Evolutionary conservation across 352 stramenopile genomes (phyloP), one percentile per base, ranked within the genome.

Genomic region (Phytopythium litorale): DNA sequence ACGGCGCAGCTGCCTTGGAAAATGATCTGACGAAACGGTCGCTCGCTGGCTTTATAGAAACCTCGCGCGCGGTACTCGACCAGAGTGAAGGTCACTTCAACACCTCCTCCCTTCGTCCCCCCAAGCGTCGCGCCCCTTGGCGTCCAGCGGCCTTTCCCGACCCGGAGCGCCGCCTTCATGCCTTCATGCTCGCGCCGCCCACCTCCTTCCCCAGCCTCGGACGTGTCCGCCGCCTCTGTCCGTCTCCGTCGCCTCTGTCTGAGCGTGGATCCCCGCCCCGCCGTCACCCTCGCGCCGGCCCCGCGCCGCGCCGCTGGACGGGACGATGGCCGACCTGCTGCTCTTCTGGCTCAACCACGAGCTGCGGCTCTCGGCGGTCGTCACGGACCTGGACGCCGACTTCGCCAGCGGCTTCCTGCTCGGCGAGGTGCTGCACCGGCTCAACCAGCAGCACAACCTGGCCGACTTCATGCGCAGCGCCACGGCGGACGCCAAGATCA

Each of bases 401-500:
- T 96, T 97, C 60, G 73, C 79, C 53, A 97, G 85, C 63, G 89
- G 89, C 45, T 97, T 85, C 66, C 62, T 97, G 54, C 65, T 97
- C 28, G 89, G 88, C 32, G 87, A 97, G 63, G 68, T 97, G 25
- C 69, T 97, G 56, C 73, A 87, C 56, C 70, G 79, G n/a, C 72
- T 93, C 57, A 97, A 97, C 73, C 87, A 96, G 53, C 88, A 94
- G 73, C 88, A 87, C 70, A 90, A 96, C 75, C 90, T 97, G 51
- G 54, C 65, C 46, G 75, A 92, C 56, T 97, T 97, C 52, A 75
- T 92, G 62, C 62, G 84, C 63, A 89, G 73, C 72, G 67, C 68
- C 25, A 88, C 67, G 33, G 78, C 81, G 13, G 81, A 95, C 56
- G 86, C 87, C 58, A 96, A 94, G 68, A 89, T 94, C 68, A 56